Percentiles rank a stretch among this genome's conserved stretches.
phyloP scores from a whole-genome alignment of 176 grass and related monocot species.

The Phoenix roebelenii region DNA sequence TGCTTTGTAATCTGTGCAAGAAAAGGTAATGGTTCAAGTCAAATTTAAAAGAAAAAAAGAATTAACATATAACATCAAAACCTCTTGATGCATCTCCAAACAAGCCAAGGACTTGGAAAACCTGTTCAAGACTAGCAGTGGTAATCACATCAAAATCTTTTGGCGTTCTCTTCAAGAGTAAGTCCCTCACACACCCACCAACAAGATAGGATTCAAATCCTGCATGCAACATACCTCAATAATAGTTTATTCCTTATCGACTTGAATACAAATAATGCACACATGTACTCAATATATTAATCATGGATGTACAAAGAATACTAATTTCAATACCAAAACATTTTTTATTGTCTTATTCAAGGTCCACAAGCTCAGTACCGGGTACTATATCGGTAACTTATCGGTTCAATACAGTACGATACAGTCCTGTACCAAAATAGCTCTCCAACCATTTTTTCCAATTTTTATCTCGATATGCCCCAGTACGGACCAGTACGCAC shows the following conservation, averaged over 20 bases:
- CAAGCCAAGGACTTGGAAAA: conserved; percentile 21
- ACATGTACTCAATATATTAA: too few relatives aligned
- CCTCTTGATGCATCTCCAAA: background rate
- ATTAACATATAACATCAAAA: background rate
- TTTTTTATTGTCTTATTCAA: too few relatives aligned
- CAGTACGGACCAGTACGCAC: too few relatives aligned
- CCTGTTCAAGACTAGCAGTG: conserved; percentile 67
- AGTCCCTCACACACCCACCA: conserved; percentile 84
- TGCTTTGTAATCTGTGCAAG: conserved; percentile 45
- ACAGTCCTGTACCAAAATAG: too few relatives aligned
- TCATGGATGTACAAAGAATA: too few relatives aligned
- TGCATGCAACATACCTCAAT: conserved; percentile 23
- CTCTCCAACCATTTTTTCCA: too few relatives aligned
- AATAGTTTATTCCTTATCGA: conserved; percentile 13
- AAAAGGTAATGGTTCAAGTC: conserved; percentile 14
- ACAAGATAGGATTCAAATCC: conserved; percentile 90
- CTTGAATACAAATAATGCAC: background rate
- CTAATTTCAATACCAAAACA: too few relatives aligned
- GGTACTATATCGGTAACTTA: too few relatives aligned
- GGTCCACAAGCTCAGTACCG: too few relatives aligned
- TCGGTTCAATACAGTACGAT: too few relatives aligned
- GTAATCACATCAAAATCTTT: conserved; percentile 97
- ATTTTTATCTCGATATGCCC: too few relatives aligned
- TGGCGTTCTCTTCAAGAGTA: conserved; percentile 60
- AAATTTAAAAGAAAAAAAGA: conserved; percentile 1